Evolutionary conservation across 495 filamentous ascomycete species (phyloP).

Genomic region (Bryoglossum gracile): DNA sequence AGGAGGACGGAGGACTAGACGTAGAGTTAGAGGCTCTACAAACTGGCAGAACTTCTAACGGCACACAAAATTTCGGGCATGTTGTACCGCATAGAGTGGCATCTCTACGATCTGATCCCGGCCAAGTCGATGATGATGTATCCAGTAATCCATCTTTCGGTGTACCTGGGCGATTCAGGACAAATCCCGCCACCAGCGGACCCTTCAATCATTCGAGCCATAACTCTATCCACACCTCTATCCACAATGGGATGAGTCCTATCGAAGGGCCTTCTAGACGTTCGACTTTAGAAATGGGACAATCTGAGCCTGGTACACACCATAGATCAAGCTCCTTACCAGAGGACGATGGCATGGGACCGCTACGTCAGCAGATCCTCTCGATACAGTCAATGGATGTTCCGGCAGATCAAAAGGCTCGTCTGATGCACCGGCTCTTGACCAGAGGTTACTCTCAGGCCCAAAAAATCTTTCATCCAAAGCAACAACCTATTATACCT

Average conservation of each 20-base stretch:
- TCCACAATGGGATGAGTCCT: slow-evolving; percentile 24
- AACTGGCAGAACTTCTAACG: slow-evolving; percentile 1
- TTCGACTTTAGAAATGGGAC: slow-evolving; percentile 5
- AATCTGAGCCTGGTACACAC: slow-evolving; percentile 18
- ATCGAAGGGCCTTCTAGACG: slow-evolving; percentile 19
- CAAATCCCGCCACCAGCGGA: slow-evolving; percentile 9
- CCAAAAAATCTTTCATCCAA: slow-evolving; percentile 33
- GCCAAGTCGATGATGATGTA: slow-evolving; percentile 16
- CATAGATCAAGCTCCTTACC: slow-evolving; percentile 46
- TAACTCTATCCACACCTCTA: slow-evolving; percentile 13
- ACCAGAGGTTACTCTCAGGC: slow-evolving; percentile 61
- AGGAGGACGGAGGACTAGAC: slow-evolving; percentile 23
- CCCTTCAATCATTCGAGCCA: background rate
- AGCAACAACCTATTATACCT: slow-evolving; percentile 24
- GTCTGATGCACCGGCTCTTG: slow-evolving; percentile 75
- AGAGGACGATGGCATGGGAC: slow-evolving; percentile 87
- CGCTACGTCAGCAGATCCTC: slow-evolving; percentile 67
- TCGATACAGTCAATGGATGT: slow-evolving; percentile 61
- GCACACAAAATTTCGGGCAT: background rate
- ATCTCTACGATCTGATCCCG: slow-evolving; percentile 9
- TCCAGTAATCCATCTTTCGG: slow-evolving; percentile 23
- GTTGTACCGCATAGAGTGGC: slow-evolving; percentile 4
- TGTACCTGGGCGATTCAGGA: slow-evolving; percentile 19
- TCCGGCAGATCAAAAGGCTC: slow-evolving; percentile 69
- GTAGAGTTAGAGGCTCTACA: slow-evolving; percentile 14